A percentile compares a stretch with the other conserved stretches of the same genome.
Conservation (phyloP, 73 alveolate genomes). For the Effrenium voratum region DNA sequence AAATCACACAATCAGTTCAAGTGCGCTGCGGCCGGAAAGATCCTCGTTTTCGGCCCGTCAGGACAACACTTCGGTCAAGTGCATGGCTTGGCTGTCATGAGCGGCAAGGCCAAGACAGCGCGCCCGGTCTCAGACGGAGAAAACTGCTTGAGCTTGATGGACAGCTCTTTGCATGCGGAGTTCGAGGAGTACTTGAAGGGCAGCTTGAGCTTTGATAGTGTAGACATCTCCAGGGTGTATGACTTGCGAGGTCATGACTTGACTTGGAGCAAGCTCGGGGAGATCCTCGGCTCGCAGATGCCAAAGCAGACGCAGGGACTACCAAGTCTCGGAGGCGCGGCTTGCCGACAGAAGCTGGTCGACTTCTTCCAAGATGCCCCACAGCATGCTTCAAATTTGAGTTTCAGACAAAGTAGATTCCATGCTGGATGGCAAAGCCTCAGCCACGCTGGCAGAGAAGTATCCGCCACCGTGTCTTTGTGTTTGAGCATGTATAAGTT, state of each 20-base stretch:
- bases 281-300: not conserved
- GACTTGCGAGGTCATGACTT: not conserved
- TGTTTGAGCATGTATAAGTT: too few species aligned
- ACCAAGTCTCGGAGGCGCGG: conserved; percentile 28
- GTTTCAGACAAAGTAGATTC: too few species aligned
- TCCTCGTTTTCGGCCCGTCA: conserved; percentile 27
- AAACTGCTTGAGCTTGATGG: not conserved
- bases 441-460: too few species aligned
- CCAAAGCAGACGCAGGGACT: conserved; percentile 11
- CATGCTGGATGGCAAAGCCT: too few species aligned
- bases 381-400: too few species aligned
- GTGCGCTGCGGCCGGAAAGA: not conserved
- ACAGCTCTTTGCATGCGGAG: not conserved
- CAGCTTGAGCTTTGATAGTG: not conserved
- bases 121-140: not conserved
- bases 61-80: conserved; percentile 33
- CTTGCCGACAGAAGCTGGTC: too few species aligned
- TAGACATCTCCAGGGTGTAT: not conserved
- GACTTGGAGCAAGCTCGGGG: conserved; percentile 6
- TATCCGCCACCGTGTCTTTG: too few species aligned
- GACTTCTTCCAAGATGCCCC: too few species aligned
- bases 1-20: not conserved
- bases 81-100: conserved; percentile 31
- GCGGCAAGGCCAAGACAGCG: not conserved
- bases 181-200: not conserved